Evolutionary conservation across 768 basidiomycete genomes (phyloP), one percentile per base, ranked within the genome.

Genomic region (Hydnomerulius pinastri): DNA sequence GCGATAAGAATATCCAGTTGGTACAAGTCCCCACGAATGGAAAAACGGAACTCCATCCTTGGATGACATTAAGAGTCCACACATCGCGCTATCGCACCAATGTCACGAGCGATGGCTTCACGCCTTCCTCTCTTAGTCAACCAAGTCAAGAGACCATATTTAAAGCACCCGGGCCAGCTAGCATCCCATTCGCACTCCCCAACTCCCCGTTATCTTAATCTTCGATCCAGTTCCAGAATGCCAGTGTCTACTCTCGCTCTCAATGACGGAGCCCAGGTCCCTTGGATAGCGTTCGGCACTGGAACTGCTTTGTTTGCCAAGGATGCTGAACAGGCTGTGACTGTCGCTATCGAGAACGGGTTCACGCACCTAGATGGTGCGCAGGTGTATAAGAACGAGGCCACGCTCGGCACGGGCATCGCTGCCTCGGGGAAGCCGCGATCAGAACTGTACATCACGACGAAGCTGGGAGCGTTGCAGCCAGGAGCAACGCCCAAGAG

Each of bases 291-390:
- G 1, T 85, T 81, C 52, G 85, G 85, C 15, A 84, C 80, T 15
- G 85, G 85, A 0, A 80, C 81, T 2, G 81, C 81, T 1, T 67
- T 80, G 13, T 80, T 57, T 48, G 44, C 50, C 11, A 72, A 72
- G 53, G 78, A 85, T 53, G 78, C 75, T 10, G 54, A 70, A 20
- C 12, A 51, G 0, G 58, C 68, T 3, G 70, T 81, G 39, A 65
- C 58, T 30, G 51, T 63, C 18, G 85, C 86, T 17, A 78, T 87
- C 44, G 69, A 74, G n/a, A 74, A 69, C 39, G 80, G 80, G 2
- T 74, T 85, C 57, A 79, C 71, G 11, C 85, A 86, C 59, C 72
- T 87, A 15, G 85, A 86, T 59, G 78, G 81, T n/a, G 83, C 83
- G 3, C 83, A 85, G 60, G 44, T 68, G 43, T 86, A 86, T 63